phyloP scores from a whole-genome alignment of 192 early-diverging fungal genomes.

The Coemansia sp. region DNA sequence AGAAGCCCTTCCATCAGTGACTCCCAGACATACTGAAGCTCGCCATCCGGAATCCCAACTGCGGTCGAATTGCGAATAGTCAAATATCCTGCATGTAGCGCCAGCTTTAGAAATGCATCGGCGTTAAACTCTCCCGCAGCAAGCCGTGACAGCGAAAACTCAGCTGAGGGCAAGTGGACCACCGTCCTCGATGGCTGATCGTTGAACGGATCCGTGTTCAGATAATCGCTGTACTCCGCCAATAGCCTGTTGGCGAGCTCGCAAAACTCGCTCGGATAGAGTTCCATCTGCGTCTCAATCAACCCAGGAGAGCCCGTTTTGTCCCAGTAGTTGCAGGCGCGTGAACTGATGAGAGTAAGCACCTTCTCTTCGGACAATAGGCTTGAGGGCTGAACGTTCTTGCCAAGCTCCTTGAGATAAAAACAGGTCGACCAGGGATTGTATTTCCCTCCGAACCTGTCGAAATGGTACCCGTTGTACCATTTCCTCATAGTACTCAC shows the following conservation, averaged over 20 bases:
- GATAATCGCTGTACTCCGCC: neutral
- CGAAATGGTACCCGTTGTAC: conserved; percentile 43
- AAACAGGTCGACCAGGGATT: conserved; percentile 49
- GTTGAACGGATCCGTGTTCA: too few relatives aligned
- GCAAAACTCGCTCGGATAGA: conserved; percentile 17
- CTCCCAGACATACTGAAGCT: too few relatives aligned
- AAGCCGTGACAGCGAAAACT: too few relatives aligned
- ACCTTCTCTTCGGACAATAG: neutral
- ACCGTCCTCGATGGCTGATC: too few relatives aligned
- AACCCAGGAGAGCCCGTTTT: conserved; percentile 23
- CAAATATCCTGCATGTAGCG: too few relatives aligned
- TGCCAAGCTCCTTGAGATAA: conserved; percentile 28
- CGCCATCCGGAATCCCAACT: too few relatives aligned
- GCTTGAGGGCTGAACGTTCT: conserved; percentile 5
- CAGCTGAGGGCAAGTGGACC: too few relatives aligned
- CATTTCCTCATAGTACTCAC: conserved; percentile 2
- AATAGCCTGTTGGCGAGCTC: conserved; percentile 18
- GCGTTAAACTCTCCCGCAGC: too few relatives aligned
- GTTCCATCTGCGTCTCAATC: conserved; percentile 30
- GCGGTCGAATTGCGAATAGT: too few relatives aligned
- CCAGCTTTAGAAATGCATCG: too few relatives aligned
- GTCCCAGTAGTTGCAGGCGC: conserved; percentile 25
- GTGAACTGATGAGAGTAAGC: conserved; percentile 4
- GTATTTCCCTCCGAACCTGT: conserved; percentile 42
- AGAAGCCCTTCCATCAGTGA: too few relatives aligned